A percentile compares a stretch with the other conserved stretches of the same genome.
Conservation (phyloP, 2,329 filamentous ascomycete species). For the Ceratocystis cubensis region DNA sequence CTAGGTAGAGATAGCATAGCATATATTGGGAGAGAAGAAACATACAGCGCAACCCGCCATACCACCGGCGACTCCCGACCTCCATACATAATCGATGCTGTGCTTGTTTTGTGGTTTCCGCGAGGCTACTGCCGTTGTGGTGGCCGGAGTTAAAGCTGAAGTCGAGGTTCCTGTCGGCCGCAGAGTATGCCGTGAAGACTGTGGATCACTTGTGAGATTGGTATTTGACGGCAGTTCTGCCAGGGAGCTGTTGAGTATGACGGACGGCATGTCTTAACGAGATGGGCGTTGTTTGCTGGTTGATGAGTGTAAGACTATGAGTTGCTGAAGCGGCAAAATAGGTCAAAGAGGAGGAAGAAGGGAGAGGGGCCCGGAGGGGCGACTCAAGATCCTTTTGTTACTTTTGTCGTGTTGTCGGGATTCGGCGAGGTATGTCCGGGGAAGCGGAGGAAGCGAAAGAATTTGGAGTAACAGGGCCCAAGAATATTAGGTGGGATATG, state of each 20-base stretch:
- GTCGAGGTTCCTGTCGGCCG: background rate
- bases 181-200: conserved; percentile 1
- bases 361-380: background rate
- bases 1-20: background rate
- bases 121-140: conserved; percentile 24
- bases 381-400: background rate
- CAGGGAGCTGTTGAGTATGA: conserved; percentile 16
- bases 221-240: conserved; percentile 12
- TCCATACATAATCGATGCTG: conserved; percentile 70
- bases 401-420: background rate
- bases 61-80: conserved; percentile 76
- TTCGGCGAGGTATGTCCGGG: conserved; percentile 5
- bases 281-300: too few species aligned
- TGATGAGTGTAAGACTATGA: too few species aligned
- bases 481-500: background rate
- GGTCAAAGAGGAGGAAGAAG: background rate
- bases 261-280: conserved; percentile 11
- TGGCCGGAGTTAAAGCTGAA: background rate
- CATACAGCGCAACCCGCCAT: conserved; percentile 82
- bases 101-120: conserved; percentile 41
- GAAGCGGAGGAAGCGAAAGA: conserved; percentile 9
- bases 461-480: background rate
- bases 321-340: background rate
- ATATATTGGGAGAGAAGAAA: background rate
- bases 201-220: background rate